phyloP scores from a whole-genome alignment of 192 early-diverging fungal species.

The Coemansia sp. region DNA sequence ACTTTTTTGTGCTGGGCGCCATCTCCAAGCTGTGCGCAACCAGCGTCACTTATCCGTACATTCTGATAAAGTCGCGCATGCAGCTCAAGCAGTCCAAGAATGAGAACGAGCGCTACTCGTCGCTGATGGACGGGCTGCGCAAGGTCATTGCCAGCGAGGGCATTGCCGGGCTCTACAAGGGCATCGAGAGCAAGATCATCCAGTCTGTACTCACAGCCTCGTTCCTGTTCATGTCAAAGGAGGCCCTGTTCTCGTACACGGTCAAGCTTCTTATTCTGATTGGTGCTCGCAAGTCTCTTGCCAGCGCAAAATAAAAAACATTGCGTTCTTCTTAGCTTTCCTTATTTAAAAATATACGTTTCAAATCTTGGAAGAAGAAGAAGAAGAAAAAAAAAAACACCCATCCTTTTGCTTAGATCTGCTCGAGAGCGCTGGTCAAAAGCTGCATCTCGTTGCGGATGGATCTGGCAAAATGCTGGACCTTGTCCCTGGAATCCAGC shows the following conservation, averaged over 20 bases:
- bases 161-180: slow-evolving; percentile 81
- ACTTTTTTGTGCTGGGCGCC: slow-evolving; percentile 97
- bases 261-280: slow-evolving; percentile 54
- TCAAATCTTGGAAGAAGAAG: background rate
- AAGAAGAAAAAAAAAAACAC: background rate
- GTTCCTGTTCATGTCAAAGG: slow-evolving; percentile 95
- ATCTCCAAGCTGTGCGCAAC: slow-evolving; percentile 94
- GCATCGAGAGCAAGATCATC: slow-evolving; percentile 92
- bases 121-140: slow-evolving; percentile 81
- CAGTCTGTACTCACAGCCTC: slow-evolving; percentile 95
- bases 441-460: slow-evolving; percentile 78
- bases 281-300: slow-evolving; percentile 47
- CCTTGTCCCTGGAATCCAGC: slow-evolving; percentile 84
- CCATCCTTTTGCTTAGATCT: background rate
- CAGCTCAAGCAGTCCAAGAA: slow-evolving; percentile 87
- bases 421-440: slow-evolving; percentile 73
- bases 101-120: slow-evolving; percentile 71
- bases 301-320: slow-evolving; percentile 23
- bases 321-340: background rate
- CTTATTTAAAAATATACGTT: background rate
- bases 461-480: slow-evolving; percentile 72
- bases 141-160: slow-evolving; percentile 94
- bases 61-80: slow-evolving; percentile 98
- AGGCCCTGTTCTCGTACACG: slow-evolving; percentile 71
- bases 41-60: slow-evolving; percentile 96